Conservation (phyloP, 345 rosid genomes). For the Microcos paniculata region DNA sequence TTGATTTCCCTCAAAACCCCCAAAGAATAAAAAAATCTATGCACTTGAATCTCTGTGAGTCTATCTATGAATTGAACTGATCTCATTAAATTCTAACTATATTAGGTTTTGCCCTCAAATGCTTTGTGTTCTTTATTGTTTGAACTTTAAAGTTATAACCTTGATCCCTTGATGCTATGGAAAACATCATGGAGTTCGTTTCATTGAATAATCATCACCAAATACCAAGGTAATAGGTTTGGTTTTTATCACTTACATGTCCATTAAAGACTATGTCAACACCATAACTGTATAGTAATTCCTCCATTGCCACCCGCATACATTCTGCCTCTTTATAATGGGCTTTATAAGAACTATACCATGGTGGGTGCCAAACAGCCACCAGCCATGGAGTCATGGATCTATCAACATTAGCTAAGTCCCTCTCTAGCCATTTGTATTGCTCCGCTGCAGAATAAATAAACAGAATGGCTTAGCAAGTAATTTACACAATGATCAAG, state of each 20-base stretch:
- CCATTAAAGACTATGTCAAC: conserved; percentile 84
- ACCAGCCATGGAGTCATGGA: conserved; percentile 82
- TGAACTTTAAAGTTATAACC: background rate
- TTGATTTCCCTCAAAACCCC: background rate
- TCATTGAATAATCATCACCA: background rate
- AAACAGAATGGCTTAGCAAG: background rate
- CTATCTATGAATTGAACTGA: background rate
- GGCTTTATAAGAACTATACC: conserved; percentile 76
- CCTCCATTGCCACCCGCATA: conserved; percentile 82
- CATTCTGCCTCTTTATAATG: conserved; percentile 92
- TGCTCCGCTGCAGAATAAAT: conserved; percentile 56
- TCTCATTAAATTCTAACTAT: background rate
- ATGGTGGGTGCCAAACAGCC: conserved; percentile 85
- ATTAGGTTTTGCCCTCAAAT: background rate
- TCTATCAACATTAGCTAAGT: conserved; percentile 59
- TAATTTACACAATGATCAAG: background rate
- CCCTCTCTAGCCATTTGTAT: conserved; percentile 75
- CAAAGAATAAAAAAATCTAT: background rate
- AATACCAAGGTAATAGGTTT: background rate
- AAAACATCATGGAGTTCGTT: no score
- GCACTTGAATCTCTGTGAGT: background rate
- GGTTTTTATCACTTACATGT: conserved; percentile 46
- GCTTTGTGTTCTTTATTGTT: background rate
- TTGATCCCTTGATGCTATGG: no score
- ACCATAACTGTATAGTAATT: conserved; percentile 54